Base-by-base conservation (phyloP, 345 rosid genomes). In the Hibiscus syriacus region DNA sequence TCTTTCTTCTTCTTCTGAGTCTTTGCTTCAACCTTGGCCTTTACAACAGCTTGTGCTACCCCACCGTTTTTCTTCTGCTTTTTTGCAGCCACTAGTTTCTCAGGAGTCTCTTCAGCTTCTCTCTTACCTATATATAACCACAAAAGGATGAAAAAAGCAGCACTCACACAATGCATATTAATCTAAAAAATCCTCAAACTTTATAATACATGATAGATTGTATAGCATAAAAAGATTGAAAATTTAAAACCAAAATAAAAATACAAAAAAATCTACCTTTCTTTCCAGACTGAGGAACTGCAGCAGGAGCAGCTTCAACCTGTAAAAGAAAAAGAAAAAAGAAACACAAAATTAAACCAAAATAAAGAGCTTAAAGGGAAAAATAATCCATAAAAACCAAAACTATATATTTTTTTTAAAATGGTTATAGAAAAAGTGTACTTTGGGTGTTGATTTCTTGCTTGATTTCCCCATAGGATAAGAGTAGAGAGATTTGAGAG, bases 281-380 rank as follows among this genome's bases (percentile, higher is more conserved):
- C 61, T 64, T 64, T 45, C 50, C 70, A 26, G 70, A 54, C 13
- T 7, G 34, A 29, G 41, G 30, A 34, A 32, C 70, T 34, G 55
- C 50, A 67, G 48, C 70, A 53, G 61, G n/a, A 16, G 62, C 70
- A 38, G 70, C 70, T 67, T 67, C 62, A 53, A 67, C 62, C 70
- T 67, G 16, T 45, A 41, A 39, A 62, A n/a, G n/a, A 62, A 14
- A 0, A 45, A 39, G 0, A 12, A 63, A 43, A 64, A 48, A 0
- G 38, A 3, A 16, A 25, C 22, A 63, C 36, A 63, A 64, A 46
- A 26, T 64, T 4, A 64, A 45, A 17, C 39, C 22, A 67, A 52
- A 30, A 8, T 0, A 11, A 11, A 8, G 10, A 9, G 9, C 27
- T 54, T 23, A 23, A 53, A 67, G 10, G n/a, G n/a, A 52, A 34